A percentile compares a stretch with the other conserved stretches of the same genome.
Conservation (phyloP, 2,329 filamentous ascomycete species). For the Penicillium glabrum region DNA sequence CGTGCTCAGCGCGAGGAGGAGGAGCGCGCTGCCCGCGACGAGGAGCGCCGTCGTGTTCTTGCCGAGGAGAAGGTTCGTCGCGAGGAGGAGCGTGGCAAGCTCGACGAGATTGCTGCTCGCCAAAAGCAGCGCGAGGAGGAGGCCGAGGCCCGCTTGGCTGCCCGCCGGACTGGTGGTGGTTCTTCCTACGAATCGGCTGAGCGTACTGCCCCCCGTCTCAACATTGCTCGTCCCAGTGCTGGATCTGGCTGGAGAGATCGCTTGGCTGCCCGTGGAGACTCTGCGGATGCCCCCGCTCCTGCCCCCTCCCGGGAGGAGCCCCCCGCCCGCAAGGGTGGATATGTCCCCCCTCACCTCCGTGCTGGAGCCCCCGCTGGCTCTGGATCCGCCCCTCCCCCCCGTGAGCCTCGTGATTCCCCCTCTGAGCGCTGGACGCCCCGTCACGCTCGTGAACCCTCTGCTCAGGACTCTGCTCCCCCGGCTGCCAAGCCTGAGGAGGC, state of each 20-base stretch:
- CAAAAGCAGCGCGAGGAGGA: slow-evolving; percentile 87
- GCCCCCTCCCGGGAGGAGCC: slow-evolving; percentile 32
- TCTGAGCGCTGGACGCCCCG: slow-evolving; percentile 33
- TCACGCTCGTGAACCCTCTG: slow-evolving; percentile 31
- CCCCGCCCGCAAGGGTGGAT: slow-evolving; percentile 32
- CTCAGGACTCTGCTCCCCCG: slow-evolving; percentile 24
- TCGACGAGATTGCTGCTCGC: slow-evolving; percentile 61
- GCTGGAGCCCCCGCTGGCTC: slow-evolving; percentile 27
- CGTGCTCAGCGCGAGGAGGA: slow-evolving; percentile 77
- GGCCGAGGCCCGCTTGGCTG: slow-evolving; percentile 72
- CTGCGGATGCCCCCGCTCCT: slow-evolving; percentile 20
- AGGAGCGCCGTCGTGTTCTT: slow-evolving; percentile 72
- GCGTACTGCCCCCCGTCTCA: slow-evolving; percentile 55
- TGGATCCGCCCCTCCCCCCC: slow-evolving; percentile 27
- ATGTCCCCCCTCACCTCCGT: slow-evolving; percentile 44
- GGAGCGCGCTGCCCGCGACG: slow-evolving; percentile 75
- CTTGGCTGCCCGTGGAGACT: slow-evolving; percentile 51
- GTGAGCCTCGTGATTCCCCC: slow-evolving; percentile 23
- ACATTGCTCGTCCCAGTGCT: slow-evolving; percentile 50
- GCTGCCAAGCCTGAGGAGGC: slow-evolving; percentile 29
- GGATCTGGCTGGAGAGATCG: slow-evolving; percentile 60
- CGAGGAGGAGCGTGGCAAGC: slow-evolving; percentile 61
- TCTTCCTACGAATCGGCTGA: slow-evolving; percentile 53
- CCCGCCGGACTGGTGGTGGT: slow-evolving; percentile 58
- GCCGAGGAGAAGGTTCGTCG: slow-evolving; percentile 67